Percentiles rank a stretch among this genome's conserved stretches.
Conservation (phyloP, 1,139 yeast genomes). For the Pneumocystis murina region DNA sequence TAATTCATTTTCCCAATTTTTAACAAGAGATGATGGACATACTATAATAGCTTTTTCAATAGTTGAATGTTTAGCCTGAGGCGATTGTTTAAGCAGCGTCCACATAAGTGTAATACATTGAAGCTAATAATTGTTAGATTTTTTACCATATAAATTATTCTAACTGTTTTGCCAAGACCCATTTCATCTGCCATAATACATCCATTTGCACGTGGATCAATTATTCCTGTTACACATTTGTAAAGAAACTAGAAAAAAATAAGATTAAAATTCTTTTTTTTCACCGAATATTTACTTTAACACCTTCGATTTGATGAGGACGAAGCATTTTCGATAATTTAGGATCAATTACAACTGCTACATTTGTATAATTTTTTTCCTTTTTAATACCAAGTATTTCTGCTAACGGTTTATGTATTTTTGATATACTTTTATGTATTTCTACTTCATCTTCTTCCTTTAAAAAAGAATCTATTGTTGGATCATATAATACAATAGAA, state of each 20-base stretch:
- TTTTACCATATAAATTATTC: background rate
- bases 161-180: slow-evolving; percentile 82
- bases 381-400: slow-evolving; percentile 68
- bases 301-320: slow-evolving; percentile 96
- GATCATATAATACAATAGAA: slow-evolving; percentile 90
- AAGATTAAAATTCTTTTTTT: background rate
- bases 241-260: slow-evolving; percentile 41
- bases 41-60: slow-evolving; percentile 86
- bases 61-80: slow-evolving; percentile 61
- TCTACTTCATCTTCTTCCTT: slow-evolving; percentile 12
- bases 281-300: slow-evolving; percentile 27
- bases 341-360: slow-evolving; percentile 95
- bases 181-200: slow-evolving; percentile 99
- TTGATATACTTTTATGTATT: slow-evolving; percentile 1
- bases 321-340: slow-evolving; percentile 65
- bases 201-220: slow-evolving; percentile 79
- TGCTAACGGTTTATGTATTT: slow-evolving; percentile 48
- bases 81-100: slow-evolving; percentile 83
- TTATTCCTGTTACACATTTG: slow-evolving; percentile 76
- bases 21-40: slow-evolving; percentile 86
- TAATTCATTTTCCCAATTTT: slow-evolving; percentile 96
- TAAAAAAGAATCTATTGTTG: slow-evolving; percentile 57
- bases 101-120: slow-evolving; percentile 89
- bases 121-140: slow-evolving; percentile 22
- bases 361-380: slow-evolving; percentile 42